Conservation (phyloP, 768 basidiomycete species). For the Suillus alpinus region DNA sequence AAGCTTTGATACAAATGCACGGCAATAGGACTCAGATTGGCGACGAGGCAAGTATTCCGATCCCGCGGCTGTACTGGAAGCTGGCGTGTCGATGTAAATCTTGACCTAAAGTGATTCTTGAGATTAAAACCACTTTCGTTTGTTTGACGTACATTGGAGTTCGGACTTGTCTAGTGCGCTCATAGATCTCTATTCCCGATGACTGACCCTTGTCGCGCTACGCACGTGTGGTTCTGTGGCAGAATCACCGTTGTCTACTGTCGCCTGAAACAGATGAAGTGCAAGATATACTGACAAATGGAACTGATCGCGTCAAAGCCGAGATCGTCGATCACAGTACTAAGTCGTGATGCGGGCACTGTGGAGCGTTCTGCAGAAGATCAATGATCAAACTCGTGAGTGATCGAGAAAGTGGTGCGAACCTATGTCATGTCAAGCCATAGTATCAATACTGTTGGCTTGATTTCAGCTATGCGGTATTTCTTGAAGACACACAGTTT, state of each 20-base stretch:
- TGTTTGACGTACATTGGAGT: slow-evolving; percentile 32
- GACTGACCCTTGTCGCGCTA: not conserved
- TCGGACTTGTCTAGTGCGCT: slow-evolving; percentile 40
- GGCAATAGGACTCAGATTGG: slow-evolving; percentile 32
- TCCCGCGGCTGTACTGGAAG: slow-evolving; percentile 40
- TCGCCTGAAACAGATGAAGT: not conserved
- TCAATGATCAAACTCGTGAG: not conserved
- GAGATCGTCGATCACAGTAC: slow-evolving; percentile 56
- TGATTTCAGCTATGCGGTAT: not conserved
- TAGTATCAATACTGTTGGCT: slow-evolving; percentile 43
- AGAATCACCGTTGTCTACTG: not conserved
- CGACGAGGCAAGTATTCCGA: slow-evolving; percentile 34
- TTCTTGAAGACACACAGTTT: slow-evolving; percentile 16
- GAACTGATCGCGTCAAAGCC: slow-evolving; percentile 74
- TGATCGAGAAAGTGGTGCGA: not conserved
- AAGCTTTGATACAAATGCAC: slow-evolving; percentile 35
- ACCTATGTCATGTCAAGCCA: slow-evolving; percentile 43
- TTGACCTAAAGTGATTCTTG: slow-evolving; percentile 28
- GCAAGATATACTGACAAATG: slow-evolving; percentile 42
- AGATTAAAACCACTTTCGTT: slow-evolving; percentile 3
- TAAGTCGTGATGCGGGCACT: slow-evolving; percentile 56
- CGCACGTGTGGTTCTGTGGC: not conserved
- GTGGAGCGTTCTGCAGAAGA: slow-evolving; percentile 22
- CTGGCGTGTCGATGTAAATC: slow-evolving; percentile 43
- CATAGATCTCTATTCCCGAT: slow-evolving; percentile 41